phyloP scores from a whole-genome alignment of 352 stramenopile genomes.

The Pythium aquatile region DNA sequence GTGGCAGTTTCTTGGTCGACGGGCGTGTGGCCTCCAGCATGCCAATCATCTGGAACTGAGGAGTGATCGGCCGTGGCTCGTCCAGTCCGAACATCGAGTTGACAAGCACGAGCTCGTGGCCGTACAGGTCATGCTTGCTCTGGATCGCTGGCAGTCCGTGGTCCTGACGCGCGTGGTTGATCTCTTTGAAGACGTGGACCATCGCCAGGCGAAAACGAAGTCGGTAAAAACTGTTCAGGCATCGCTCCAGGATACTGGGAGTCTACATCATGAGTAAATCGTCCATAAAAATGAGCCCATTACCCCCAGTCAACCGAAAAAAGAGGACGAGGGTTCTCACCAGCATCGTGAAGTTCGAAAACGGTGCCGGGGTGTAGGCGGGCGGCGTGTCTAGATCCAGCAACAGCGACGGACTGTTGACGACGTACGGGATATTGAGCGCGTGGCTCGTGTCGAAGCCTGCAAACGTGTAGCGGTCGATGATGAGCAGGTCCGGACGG shows the following conservation, averaged over 20 bases:
- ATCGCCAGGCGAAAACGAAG: conserved; percentile 70
- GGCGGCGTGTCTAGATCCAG: conserved; percentile 85
- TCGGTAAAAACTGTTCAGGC: conserved; percentile 75
- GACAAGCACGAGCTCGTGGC: conserved; percentile 66
- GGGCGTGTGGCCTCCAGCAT: conserved; percentile 41
- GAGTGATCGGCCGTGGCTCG: conserved; percentile 63
- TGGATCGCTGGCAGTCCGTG: conserved; percentile 47
- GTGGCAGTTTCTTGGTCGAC: conserved; percentile 15
- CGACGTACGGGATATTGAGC: conserved; percentile 68
- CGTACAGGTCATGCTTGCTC: conserved; percentile 55
- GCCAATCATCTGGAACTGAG: conserved; percentile 77
- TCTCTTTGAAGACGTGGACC: conserved; percentile 59
- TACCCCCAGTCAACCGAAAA: background rate
- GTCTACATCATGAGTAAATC: conserved; percentile 32
- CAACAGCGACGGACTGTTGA: conserved; percentile 80
- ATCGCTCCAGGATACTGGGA: conserved; percentile 71
- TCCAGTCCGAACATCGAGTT: conserved; percentile 86
- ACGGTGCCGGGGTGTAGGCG: conserved; percentile 74
- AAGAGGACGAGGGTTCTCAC: conserved; percentile 33
- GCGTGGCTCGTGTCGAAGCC: conserved; percentile 67
- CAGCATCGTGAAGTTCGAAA: conserved; percentile 81
- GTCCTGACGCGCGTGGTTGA: conserved; percentile 56
- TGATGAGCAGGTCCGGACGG: conserved; percentile 60
- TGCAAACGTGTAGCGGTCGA: conserved; percentile 84
- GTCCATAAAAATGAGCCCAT: background rate